Evolutionary conservation across 768 basidiomycete genomes (phyloP).

Genomic region (Pisolithus orientalis): DNA sequence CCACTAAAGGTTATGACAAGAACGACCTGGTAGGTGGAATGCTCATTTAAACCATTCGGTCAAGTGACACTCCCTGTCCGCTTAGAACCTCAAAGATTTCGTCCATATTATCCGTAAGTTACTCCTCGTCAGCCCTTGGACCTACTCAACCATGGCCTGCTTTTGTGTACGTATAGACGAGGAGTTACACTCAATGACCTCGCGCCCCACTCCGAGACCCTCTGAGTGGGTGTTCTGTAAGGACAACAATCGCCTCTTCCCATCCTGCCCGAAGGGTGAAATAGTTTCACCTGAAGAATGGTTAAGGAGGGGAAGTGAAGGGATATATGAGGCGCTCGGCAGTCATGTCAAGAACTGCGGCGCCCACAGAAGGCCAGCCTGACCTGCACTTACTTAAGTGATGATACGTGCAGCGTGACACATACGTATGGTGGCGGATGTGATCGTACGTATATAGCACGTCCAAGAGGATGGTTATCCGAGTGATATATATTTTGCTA

Average conservation of each 20-base stretch:
- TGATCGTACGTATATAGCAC: no score
- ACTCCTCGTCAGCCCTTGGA: neutral
- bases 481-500: no score
- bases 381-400: neutral
- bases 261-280: constrained; percentile 11
- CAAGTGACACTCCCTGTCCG: neutral
- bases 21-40: constrained; percentile 51
- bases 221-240: constrained; percentile 52
- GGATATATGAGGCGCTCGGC: constrained; percentile 34
- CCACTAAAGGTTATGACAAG: constrained; percentile 51
- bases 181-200: constrained; percentile 58
- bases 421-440: neutral
- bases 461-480: no score
- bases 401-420: neutral
- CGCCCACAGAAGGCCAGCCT: no score
- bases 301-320: constrained; percentile 40
- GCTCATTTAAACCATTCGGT: neutral
- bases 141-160: neutral
- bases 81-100: constrained; percentile 60
- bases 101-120: constrained; percentile 54
- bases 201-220: constrained; percentile 49
- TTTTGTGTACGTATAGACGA: constrained; percentile 31
- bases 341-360: neutral
- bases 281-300: constrained; percentile 48
- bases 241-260: constrained; percentile 51